phyloP scores from a whole-genome alignment of 345 rosid species.

The Combretum micranthum region DNA sequence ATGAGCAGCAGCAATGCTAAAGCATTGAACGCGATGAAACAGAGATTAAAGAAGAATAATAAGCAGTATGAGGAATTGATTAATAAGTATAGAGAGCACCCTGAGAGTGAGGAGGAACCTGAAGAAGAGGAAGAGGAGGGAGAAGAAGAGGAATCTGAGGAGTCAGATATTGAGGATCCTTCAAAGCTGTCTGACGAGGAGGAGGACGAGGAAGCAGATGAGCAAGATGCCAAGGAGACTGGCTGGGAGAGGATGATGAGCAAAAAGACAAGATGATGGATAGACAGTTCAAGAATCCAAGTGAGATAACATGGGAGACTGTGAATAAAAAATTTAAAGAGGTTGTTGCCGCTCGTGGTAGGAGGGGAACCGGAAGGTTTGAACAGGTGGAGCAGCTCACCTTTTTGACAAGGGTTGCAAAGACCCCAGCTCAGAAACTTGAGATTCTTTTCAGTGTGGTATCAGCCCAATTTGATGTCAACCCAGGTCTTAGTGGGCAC shows the following conservation, averaged over 20 bases:
- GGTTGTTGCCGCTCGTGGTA: constrained; percentile 90
- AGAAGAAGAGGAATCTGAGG: constrained; percentile 36
- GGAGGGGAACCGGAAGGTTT: constrained; percentile 89
- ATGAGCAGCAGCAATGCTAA: constrained; percentile 95
- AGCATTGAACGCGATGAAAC: constrained; percentile 94
- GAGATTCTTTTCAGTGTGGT: constrained; percentile 85
- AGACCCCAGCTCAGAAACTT: constrained; percentile 97
- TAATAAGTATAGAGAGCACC: constrained; percentile 58
- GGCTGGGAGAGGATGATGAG: constrained; percentile 76
- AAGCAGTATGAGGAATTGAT: constrained; percentile 77
- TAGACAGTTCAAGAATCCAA: constrained; percentile 64
- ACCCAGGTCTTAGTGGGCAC: constrained; percentile 92
- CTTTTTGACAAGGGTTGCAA: constrained; percentile 84
- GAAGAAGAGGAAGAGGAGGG: constrained; percentile 46
- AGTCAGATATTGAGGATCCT: constrained; percentile 42
- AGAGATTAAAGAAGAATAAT: constrained; percentile 85
- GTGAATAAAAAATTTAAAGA: constrained; percentile 94
- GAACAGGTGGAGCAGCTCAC: constrained; percentile 97
- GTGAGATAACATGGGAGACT: constrained; percentile 84
- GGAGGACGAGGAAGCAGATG: constrained; percentile 21
- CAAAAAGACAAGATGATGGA: constrained; percentile 74
- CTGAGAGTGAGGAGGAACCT: constrained; percentile 63
- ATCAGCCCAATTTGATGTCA: constrained; percentile 94
- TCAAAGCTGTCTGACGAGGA: constrained; percentile 38
- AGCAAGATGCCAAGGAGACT: constrained; percentile 12